Evolutionary conservation across 1,284 basidiomycete species (phyloP).

Genomic region (Cutaneotrichosporon daszewskae): DNA sequence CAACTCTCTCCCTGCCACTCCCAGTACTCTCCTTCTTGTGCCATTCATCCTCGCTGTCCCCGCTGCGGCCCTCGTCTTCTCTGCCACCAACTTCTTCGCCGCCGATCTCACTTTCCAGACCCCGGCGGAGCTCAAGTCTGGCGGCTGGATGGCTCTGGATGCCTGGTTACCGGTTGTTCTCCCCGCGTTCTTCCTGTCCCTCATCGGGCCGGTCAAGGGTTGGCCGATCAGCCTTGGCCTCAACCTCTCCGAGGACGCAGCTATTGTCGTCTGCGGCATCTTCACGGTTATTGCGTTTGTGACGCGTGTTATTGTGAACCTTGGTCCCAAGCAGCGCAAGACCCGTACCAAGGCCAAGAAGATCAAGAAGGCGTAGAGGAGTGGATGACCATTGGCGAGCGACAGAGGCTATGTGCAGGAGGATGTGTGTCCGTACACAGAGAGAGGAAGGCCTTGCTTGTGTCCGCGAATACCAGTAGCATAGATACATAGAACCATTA

Average conservation of each 20-base stretch:
- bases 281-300: slow-evolving; percentile 27
- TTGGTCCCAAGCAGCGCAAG: slow-evolving; percentile 19
- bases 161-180: slow-evolving; percentile 39
- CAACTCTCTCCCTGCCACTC: slow-evolving; percentile 28
- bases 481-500: too few species aligned
- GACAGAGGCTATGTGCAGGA: too few species aligned
- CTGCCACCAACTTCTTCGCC: slow-evolving; percentile 37
- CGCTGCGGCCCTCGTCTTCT: slow-evolving; percentile 38
- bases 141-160: slow-evolving; percentile 43
- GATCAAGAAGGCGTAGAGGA: slow-evolving; percentile 23
- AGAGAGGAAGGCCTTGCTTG: too few species aligned
- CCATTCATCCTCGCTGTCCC: slow-evolving; percentile 45
- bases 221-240: slow-evolving; percentile 28
- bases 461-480: too few species aligned
- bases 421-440: too few species aligned
- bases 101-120: slow-evolving; percentile 28
- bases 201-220: slow-evolving; percentile 38
- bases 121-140: slow-evolving; percentile 36
- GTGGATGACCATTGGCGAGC: too few species aligned
- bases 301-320: slow-evolving; percentile 33
- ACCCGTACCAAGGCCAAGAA: slow-evolving; percentile 15
- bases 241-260: slow-evolving; percentile 24
- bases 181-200: slow-evolving; percentile 31
- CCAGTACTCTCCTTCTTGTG: slow-evolving; percentile 36
- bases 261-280: slow-evolving; percentile 28